Percentiles rank a stretch among this genome's conserved stretches.
Conservation (phyloP, 768 basidiomycete genomes). For the Mycena rebaudengoi region DNA sequence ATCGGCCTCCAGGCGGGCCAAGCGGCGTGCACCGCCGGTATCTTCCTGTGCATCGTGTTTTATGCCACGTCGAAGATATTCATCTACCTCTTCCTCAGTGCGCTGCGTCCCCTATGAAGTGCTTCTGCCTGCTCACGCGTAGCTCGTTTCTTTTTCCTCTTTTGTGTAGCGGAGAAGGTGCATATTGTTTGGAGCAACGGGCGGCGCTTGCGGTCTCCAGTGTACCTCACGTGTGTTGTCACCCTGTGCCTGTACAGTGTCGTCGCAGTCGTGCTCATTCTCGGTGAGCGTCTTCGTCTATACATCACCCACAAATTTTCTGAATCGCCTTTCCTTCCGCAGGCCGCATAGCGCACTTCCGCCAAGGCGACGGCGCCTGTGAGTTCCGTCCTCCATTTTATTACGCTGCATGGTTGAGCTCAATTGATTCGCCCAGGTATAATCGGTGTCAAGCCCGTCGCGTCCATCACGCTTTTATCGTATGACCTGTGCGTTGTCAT, state of each 20-base stretch:
- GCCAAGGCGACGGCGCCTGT: conserved; percentile 44
- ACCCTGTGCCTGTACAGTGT: conserved; percentile 47
- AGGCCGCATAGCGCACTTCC: conserved; percentile 39
- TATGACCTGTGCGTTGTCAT: conserved; percentile 53
- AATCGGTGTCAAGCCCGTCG: conserved; percentile 54
- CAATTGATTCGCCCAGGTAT: conserved; percentile 22
- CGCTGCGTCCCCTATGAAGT: background rate
- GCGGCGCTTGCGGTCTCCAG: conserved; percentile 45
- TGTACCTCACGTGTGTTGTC: conserved; percentile 49
- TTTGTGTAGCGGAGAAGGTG: conserved; percentile 49
- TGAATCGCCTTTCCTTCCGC: conserved; percentile 35
- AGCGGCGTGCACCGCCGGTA: conserved; percentile 48
- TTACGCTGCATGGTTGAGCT: no score
- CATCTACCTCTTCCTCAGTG: conserved; percentile 55
- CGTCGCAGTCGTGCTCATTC: conserved; percentile 47
- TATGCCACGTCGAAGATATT: conserved; percentile 53
- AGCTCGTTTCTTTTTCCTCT: background rate
- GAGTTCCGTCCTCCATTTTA: background rate
- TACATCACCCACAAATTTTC: background rate
- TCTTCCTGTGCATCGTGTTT: conserved; percentile 51
- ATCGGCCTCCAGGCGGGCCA: conserved; percentile 47
- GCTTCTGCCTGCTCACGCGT: no score
- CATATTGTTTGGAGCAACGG: conserved; percentile 50
- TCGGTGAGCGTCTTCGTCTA: conserved; percentile 38
- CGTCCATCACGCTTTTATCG: conserved; percentile 51